Base-by-base conservation (phyloP, 306 rosid species). In the Astragalus membranaceus region DNA sequence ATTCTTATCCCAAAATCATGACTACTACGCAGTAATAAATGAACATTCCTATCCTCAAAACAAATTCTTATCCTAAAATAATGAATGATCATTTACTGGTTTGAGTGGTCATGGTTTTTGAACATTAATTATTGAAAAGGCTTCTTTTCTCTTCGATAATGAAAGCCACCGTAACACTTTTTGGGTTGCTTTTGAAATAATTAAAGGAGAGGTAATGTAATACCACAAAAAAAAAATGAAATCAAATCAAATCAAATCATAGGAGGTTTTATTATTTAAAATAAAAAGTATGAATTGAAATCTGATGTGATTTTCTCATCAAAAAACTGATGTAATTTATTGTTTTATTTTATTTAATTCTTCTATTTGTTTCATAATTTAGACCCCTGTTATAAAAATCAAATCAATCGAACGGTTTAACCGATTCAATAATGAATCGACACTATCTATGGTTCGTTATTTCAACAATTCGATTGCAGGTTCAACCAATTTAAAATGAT, bases 101-200 rank as follows among this genome's bases (percentile, higher is more conserved):
- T 26, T 26, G 30, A 26, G 30, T 26, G 30, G 30, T 26, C 30
- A 26, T 26, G 30, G 4, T 26, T 26, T 26, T 26, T 5, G 41
- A 36, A 36, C 10, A 72, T 42, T 37, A 43, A 42, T 67, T n/a
- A 65, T 55, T 43, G 39, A 61, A 41, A 61, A 69, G 52, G 26
- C 7, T 33, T 63, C 1, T 41, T 70, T 69, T 33, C 29, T 44
- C 35, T 5, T 35, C 62, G 67, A 77, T 14, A 54, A 63, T 44
- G 77, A 77, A 62, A 70, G 72, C 17, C 81, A 63, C 81, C 43
- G 8, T 4, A 13, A n/a, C 11, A 64, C 52, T 5, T 76, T 43
- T 20, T 23, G 42, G 6, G 36, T 56, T 58, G 23, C 4, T 58
- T 13, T 60, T 36, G 3, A 59, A 36, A 0, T 15, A 14, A 54